A percentile compares a stretch with the other conserved stretches of the same genome.
These are phyloP conservation scores for Eucalyptus victrix DNA, from an alignment of 345 rosid genomes.

Conservation along the genomic window DNA sequence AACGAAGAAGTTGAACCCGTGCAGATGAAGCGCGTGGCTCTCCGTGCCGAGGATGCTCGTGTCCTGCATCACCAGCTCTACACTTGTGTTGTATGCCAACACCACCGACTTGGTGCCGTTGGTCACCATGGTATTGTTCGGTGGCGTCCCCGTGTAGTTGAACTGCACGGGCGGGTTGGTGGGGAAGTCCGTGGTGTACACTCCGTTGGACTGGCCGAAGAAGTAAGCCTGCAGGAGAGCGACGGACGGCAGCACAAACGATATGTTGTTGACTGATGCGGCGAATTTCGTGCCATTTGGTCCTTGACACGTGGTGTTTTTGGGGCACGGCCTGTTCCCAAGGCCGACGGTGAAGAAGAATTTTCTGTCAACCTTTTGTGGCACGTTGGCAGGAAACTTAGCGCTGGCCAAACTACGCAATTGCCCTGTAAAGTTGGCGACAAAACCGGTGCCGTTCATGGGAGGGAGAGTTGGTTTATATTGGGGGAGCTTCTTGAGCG, in stretches of 20 bases:
- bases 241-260: slow-evolving; percentile 20
- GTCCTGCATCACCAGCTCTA: slow-evolving; percentile 64
- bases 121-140: slow-evolving; percentile 46
- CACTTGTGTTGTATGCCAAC: slow-evolving; percentile 42
- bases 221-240: slow-evolving; percentile 32
- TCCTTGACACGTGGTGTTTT: slow-evolving; percentile 30
- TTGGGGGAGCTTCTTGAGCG: slow-evolving; percentile 3
- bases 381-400: slow-evolving; percentile 31
- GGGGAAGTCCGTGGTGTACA: slow-evolving; percentile 43
- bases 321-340: slow-evolving; percentile 21
- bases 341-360: slow-evolving; percentile 34
- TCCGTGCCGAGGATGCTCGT: slow-evolving; percentile 53
- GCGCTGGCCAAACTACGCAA: slow-evolving; percentile 25
- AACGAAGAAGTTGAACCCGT: slow-evolving; percentile 58
- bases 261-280: slow-evolving; percentile 27
- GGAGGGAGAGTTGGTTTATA: slow-evolving; percentile 27
- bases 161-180: slow-evolving; percentile 29
- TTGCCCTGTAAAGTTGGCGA: slow-evolving; percentile 8
- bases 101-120: slow-evolving; percentile 43
- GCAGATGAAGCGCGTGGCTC: slow-evolving; percentile 36
- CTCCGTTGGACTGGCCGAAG: slow-evolving; percentile 18
- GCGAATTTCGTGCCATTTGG: slow-evolving; percentile 28
- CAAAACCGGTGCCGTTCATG: slow-evolving; percentile 13
- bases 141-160: slow-evolving; percentile 70
- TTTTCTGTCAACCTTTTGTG: slow-evolving; percentile 8